Conservation (phyloP, 495 filamentous ascomycete genomes). For the Podospora pseudopauciseta region DNA sequence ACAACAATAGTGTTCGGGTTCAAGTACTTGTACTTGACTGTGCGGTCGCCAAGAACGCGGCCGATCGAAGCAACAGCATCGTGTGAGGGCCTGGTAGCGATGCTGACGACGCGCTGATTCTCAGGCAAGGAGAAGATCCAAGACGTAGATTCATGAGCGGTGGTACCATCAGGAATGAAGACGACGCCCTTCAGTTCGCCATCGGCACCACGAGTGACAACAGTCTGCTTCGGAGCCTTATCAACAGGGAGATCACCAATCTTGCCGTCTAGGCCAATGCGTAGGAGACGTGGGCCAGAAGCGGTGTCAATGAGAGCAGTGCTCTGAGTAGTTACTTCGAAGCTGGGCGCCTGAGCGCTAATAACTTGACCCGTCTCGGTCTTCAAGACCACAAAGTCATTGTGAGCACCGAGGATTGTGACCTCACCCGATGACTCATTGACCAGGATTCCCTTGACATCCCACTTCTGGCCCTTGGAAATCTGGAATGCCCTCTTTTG, state of each 20-base stretch:
- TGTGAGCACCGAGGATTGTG: constrained; percentile 55
- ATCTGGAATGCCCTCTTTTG: constrained; percentile 56
- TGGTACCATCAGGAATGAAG: constrained; percentile 41
- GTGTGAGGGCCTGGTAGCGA: constrained; percentile 65
- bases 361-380: constrained; percentile 55
- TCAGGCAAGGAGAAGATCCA: constrained; percentile 74
- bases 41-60: constrained; percentile 83
- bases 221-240: constrained; percentile 43
- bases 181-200: constrained; percentile 60
- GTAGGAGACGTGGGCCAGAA: constrained; percentile 47
- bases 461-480: constrained; percentile 53
- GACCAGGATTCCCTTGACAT: constrained; percentile 63
- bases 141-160: constrained; percentile 48
- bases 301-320: constrained; percentile 50
- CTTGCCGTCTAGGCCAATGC: constrained; percentile 46
- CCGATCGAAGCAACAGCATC: constrained; percentile 95
- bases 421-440: constrained; percentile 51
- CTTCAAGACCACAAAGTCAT: constrained; percentile 56
- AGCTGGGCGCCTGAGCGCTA: constrained; percentile 37
- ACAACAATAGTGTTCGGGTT: constrained; percentile 83
- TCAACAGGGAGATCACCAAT: constrained; percentile 37
- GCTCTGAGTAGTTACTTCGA: constrained; percentile 38
- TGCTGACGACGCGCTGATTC: constrained; percentile 62
- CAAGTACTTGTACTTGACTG: constrained; percentile 95
- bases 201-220: constrained; percentile 61